Evolutionary conservation across 768 basidiomycete species (phyloP).

Genomic region (Rhodotorula diobovata): DNA sequence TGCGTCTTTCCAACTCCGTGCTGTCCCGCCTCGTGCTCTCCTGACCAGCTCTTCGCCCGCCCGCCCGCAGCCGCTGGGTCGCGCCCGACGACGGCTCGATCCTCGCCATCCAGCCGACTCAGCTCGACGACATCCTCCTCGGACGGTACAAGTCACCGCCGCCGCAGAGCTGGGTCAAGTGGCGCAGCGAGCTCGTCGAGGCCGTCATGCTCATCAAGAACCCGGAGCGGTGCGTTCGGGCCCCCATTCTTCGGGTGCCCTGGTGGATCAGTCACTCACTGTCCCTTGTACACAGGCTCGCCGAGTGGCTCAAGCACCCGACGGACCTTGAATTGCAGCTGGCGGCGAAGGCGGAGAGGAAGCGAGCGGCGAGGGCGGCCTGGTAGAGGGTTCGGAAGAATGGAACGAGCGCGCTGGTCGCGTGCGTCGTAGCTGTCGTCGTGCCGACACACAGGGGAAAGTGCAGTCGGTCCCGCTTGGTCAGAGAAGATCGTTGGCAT

Average conservation of each 20-base stretch:
- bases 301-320: neutral
- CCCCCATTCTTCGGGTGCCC: too few relatives aligned
- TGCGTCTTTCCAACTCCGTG: neutral
- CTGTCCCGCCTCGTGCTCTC: too few relatives aligned
- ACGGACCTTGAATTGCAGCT: neutral
- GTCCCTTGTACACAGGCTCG: neutral
- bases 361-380: neutral
- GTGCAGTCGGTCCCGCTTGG: too few relatives aligned
- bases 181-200: slow-evolving; percentile 7
- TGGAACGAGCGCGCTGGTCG: neutral
- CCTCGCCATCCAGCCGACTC: neutral
- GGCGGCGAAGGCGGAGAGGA: neutral
- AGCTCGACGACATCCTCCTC: slow-evolving; percentile 11
- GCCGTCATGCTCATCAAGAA: neutral
- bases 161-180: slow-evolving; percentile 14
- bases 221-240: neutral
- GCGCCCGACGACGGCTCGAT: neutral
- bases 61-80: slow-evolving; percentile 6
- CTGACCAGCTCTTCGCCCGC: neutral
- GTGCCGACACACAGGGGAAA: too few relatives aligned
- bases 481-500: too few relatives aligned
- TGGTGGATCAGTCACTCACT: too few relatives aligned
- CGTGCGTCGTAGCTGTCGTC: too few relatives aligned
- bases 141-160: neutral
- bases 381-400: neutral